Conservation (phyloP, 2,329 filamentous ascomycete species). For the Blumeria graminis region DNA sequence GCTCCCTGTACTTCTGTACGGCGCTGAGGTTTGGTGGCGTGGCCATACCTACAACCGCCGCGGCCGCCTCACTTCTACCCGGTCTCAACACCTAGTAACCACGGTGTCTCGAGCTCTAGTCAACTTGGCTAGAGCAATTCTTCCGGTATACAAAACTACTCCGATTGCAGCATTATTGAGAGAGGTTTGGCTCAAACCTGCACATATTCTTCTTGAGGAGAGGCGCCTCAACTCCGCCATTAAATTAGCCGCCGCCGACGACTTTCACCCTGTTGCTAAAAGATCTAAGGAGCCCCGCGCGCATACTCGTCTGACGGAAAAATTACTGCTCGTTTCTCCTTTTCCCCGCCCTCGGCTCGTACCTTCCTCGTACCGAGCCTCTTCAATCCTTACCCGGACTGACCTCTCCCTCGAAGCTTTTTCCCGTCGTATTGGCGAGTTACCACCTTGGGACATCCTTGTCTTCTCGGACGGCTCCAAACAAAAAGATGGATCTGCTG, state of each 20-base stretch:
- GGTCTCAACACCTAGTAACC: too few species aligned
- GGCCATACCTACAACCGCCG: background rate
- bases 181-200: background rate
- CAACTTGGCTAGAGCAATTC: background rate
- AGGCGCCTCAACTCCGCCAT: background rate
- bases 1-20: too few species aligned
- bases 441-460: background rate
- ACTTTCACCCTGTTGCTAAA: background rate
- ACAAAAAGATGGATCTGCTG: background rate
- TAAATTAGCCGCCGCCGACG: background rate
- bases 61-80: too few species aligned
- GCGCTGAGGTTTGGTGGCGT: background rate
- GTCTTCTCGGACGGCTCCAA: background rate
- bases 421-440: background rate
- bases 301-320: background rate
- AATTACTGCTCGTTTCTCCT: background rate
- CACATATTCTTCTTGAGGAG: background rate
- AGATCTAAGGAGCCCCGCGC: background rate
- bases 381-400: too few species aligned
- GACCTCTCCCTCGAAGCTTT: background rate
- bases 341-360: background rate
- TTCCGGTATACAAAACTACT: background rate
- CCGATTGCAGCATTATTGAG: background rate
- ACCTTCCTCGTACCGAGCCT: too few species aligned
- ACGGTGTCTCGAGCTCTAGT: too few species aligned